phyloP scores from a whole-genome alignment of 192 early-diverging fungal genomes.

The Backusella sp. region DNA sequence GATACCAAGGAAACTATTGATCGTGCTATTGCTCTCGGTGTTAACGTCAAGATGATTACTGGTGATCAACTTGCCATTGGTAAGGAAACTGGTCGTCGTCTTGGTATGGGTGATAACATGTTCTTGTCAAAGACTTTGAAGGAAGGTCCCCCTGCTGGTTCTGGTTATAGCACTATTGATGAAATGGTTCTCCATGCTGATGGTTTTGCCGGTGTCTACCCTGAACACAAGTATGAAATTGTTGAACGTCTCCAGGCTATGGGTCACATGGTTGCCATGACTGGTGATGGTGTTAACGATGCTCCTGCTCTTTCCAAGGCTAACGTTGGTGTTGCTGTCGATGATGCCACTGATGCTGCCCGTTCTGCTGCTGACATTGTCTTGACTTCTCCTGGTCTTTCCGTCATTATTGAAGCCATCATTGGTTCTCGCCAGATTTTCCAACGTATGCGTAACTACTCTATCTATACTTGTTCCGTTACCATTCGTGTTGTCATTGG shows the following conservation, averaged over 20 bases:
- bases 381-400: conserved; percentile 71
- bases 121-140: conserved; percentile 65
- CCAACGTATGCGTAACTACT: conserved; percentile 93
- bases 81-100: conserved; percentile 73
- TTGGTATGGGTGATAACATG: conserved; percentile 72
- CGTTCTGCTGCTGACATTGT: conserved; percentile 77
- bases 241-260: conserved; percentile 62
- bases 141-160: conserved; percentile 58
- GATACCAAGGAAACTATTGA: conserved; percentile 81
- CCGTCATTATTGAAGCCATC: conserved; percentile 89
- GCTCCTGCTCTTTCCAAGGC: conserved; percentile 69
- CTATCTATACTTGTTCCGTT: conserved; percentile 89
- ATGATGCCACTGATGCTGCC: conserved; percentile 72
- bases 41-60: conserved; percentile 92
- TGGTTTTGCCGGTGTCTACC: conserved; percentile 64
- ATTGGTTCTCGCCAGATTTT: conserved; percentile 90
- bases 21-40: conserved; percentile 69
- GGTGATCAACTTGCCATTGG: conserved; percentile 88
- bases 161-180: conserved; percentile 53
- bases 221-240: conserved; percentile 70
- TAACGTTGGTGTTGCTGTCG: conserved; percentile 73
- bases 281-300: conserved; percentile 73
- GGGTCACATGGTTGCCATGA: conserved; percentile 73
- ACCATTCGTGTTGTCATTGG: conserved; percentile 75
- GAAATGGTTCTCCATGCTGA: conserved; percentile 60